A percentile compares a stretch with the other conserved stretches of the same genome.
These are phyloP conservation scores for Boletus tylopilopsis DNA, from an alignment of 768 basidiomycete genomes.

Conservation along the genomic window DNA sequence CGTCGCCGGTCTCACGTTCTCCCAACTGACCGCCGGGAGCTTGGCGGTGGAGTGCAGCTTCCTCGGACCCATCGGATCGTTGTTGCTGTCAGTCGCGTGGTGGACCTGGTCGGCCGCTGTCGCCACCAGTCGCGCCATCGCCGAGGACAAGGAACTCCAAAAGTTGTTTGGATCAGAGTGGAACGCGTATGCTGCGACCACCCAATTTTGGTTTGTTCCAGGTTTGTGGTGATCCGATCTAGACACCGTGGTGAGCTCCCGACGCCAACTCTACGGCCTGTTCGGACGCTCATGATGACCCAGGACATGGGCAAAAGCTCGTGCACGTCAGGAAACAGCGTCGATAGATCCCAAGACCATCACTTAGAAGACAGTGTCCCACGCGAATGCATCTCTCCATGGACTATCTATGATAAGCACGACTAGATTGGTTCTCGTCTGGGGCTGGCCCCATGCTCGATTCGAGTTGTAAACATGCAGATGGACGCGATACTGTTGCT, in stretches of 20 bases:
- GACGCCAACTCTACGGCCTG: too few species aligned
- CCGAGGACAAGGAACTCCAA: slow-evolving; percentile 49
- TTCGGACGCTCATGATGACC: not conserved
- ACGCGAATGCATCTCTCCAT: too few species aligned
- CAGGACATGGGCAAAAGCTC: too few species aligned
- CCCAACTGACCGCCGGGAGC: slow-evolving; percentile 45
- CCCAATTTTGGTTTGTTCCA: slow-evolving; percentile 49
- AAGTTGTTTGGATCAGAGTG: slow-evolving; percentile 45
- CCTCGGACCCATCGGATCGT: slow-evolving; percentile 29
- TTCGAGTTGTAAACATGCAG: too few species aligned
- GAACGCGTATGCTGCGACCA: slow-evolving; percentile 44
- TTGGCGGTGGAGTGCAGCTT: slow-evolving; percentile 41
- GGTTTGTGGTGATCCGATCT: slow-evolving; percentile 34
- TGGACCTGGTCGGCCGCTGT: slow-evolving; percentile 50
- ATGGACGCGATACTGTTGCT: too few species aligned
- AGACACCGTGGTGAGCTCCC: not conserved
- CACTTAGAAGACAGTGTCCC: too few species aligned
- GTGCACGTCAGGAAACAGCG: too few species aligned
- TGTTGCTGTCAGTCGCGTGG: slow-evolving; percentile 39
- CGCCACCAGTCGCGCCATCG: slow-evolving; percentile 44
- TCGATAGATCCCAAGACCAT: too few species aligned
- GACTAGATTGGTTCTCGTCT: too few species aligned
- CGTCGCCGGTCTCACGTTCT: slow-evolving; percentile 43
- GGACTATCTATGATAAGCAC: too few species aligned
- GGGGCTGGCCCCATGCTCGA: too few species aligned